Percentiles rank a stretch among this genome's conserved stretches.
Evolutionary conservation across 257 asterid genomes (phyloP).

Genomic region (Craterostigma plantagineum): DNA sequence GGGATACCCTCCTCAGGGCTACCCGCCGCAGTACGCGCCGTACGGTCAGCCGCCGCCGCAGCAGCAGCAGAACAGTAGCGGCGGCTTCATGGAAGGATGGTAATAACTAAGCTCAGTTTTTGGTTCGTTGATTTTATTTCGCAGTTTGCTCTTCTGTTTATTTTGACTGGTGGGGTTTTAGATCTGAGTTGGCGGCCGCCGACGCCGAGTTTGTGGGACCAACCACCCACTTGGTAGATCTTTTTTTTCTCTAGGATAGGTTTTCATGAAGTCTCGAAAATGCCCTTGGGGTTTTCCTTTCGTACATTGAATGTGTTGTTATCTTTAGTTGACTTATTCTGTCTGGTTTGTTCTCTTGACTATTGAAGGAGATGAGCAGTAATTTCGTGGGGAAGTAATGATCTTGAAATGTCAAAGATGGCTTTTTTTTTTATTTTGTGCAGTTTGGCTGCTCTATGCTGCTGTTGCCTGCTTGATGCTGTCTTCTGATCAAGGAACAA

Average conservation of each 20-base stretch:
- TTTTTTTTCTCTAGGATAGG: too few species aligned
- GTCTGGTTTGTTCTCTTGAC: too few species aligned
- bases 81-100: slow-evolving; percentile 59
- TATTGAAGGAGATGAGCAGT: too few species aligned
- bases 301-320: too few species aligned
- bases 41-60: slow-evolving; percentile 41
- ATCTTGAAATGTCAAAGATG: too few species aligned
- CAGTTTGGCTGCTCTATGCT: slow-evolving; percentile 62
- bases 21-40: slow-evolving; percentile 55
- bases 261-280: too few species aligned
- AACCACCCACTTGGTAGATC: too few species aligned
- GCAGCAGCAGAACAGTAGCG: slow-evolving; percentile 22
- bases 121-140: background rate
- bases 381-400: too few species aligned
- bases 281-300: too few species aligned
- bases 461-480: slow-evolving; percentile 53
- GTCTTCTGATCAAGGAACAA: slow-evolving; percentile 21
- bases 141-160: background rate
- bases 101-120: slow-evolving; percentile 1
- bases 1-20: slow-evolving; percentile 36
- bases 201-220: too few species aligned
- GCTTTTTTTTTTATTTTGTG: too few species aligned
- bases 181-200: background rate
- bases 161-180: background rate
- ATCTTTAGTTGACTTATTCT: too few species aligned